A percentile compares a stretch with the other conserved stretches of the same genome.
Conservation (phyloP, 2,329 filamentous ascomycete genomes). For the Gaeumannomyces sp. region DNA sequence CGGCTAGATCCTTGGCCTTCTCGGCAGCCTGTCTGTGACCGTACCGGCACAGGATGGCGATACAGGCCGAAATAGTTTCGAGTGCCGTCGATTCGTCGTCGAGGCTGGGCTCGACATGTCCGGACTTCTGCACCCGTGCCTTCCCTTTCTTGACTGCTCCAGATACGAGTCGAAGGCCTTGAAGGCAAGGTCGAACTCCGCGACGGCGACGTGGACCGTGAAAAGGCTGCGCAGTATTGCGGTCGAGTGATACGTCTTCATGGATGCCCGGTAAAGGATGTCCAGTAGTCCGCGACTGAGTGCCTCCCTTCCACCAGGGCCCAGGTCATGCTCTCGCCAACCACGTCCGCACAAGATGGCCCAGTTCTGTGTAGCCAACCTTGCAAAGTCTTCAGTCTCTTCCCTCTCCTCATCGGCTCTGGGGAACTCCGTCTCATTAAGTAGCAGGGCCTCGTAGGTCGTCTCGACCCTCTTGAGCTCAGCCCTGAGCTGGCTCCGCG, state of each 20-base stretch:
- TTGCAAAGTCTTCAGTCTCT: slow-evolving; percentile 77
- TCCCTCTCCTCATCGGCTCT: slow-evolving; percentile 71
- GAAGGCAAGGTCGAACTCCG: slow-evolving; percentile 87
- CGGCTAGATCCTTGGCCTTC: slow-evolving; percentile 66
- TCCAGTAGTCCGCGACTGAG: slow-evolving; percentile 74
- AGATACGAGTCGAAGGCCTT: slow-evolving; percentile 90
- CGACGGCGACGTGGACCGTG: slow-evolving; percentile 76
- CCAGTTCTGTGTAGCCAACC: slow-evolving; percentile 81
- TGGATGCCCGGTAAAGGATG: slow-evolving; percentile 82
- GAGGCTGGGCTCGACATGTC: slow-evolving; percentile 62
- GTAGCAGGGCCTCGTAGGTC: slow-evolving; percentile 71
- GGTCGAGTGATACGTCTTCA: slow-evolving; percentile 93
- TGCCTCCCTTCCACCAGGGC: slow-evolving; percentile 70
- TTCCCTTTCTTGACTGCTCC: slow-evolving; percentile 77
- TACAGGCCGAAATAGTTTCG: slow-evolving; percentile 71
- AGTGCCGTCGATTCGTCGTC: slow-evolving; percentile 75
- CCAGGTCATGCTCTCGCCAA: slow-evolving; percentile 77
- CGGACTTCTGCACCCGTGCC: slow-evolving; percentile 73
- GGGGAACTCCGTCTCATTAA: slow-evolving; percentile 77
- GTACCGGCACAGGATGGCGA: slow-evolving; percentile 76
- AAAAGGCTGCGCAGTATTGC: slow-evolving; percentile 82
- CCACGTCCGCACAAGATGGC: slow-evolving; percentile 67
- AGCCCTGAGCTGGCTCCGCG: slow-evolving; percentile 58
- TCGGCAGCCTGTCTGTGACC: slow-evolving; percentile 69
- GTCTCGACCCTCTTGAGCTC: slow-evolving; percentile 76